Evolutionary conservation across 2,329 filamentous ascomycete genomes (phyloP).

Genomic region (Beauveria brongniartii): DNA sequence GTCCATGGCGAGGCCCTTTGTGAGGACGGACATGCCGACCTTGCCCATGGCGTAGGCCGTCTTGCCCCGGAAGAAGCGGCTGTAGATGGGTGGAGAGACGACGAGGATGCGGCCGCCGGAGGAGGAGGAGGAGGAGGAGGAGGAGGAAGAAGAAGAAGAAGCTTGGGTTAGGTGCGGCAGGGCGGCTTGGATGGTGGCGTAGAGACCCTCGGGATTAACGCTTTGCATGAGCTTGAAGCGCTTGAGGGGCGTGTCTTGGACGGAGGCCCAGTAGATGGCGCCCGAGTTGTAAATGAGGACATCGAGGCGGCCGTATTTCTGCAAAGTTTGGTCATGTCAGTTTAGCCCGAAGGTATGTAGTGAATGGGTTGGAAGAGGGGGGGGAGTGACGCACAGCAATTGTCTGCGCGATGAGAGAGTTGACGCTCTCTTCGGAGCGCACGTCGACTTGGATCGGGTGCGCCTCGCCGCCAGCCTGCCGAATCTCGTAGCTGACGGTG

Average conservation of each 20-base stretch:
- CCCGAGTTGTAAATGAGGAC: slow-evolving; percentile 76
- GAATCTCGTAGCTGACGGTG: slow-evolving; percentile 71
- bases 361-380: too few relatives aligned
- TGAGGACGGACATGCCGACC: slow-evolving; percentile 73
- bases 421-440: slow-evolving; percentile 52
- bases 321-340: background rate
- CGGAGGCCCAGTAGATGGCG: slow-evolving; percentile 76
- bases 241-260: slow-evolving; percentile 64
- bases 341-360: too few relatives aligned
- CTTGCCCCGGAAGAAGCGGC: slow-evolving; percentile 77
- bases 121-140: slow-evolving; percentile 29
- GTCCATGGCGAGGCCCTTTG: slow-evolving; percentile 77
- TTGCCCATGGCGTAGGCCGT: slow-evolving; percentile 76
- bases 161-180: slow-evolving; percentile 51
- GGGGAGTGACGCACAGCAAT: slow-evolving; percentile 25
- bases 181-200: slow-evolving; percentile 59
- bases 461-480: slow-evolving; percentile 53
- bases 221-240: slow-evolving; percentile 73
- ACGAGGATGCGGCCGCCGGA: slow-evolving; percentile 60
- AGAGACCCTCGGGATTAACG: slow-evolving; percentile 69
- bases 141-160: slow-evolving; percentile 18
- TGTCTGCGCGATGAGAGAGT: slow-evolving; percentile 50
- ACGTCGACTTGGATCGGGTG: slow-evolving; percentile 64
- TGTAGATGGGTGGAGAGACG: slow-evolving; percentile 78
- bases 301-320: slow-evolving; percentile 57